phyloP scores from a whole-genome alignment of 495 filamentous ascomycete species.

The Letharia columbiana region DNA sequence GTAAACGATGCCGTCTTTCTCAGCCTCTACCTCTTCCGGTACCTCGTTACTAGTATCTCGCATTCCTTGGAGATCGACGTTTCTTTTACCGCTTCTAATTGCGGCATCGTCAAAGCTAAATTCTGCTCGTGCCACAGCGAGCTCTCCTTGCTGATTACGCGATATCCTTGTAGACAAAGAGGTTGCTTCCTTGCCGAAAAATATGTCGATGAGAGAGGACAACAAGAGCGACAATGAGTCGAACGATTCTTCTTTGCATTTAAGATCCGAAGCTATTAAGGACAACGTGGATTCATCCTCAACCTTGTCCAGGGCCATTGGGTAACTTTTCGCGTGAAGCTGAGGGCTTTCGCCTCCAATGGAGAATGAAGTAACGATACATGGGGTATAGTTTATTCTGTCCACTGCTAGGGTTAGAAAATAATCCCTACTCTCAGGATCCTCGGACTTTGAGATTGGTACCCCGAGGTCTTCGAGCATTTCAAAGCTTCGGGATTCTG shows the following conservation, averaged over 20 bases:
- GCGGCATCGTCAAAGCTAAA: conserved; percentile 78
- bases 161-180: conserved; percentile 44
- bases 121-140: conserved; percentile 43
- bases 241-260: conserved; percentile 38
- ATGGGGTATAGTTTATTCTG: conserved; percentile 53
- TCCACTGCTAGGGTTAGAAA: conserved; percentile 58
- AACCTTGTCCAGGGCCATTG: conserved; percentile 49
- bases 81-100: conserved; percentile 54
- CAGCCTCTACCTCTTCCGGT: conserved; percentile 50
- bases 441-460: conserved; percentile 37
- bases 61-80: conserved; percentile 53
- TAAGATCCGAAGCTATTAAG: conserved; percentile 43
- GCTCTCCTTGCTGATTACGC: conserved; percentile 31
- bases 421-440: conserved; percentile 31
- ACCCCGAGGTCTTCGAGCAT: conserved; percentile 49
- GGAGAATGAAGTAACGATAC: conserved; percentile 54
- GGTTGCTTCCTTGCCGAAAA: conserved; percentile 61
- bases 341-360: conserved; percentile 30
- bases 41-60: conserved; percentile 39
- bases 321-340: conserved; percentile 43
- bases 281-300: conserved; percentile 31
- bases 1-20: conserved; percentile 67
- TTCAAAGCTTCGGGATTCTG: conserved; percentile 47
- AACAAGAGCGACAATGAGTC: conserved; percentile 43
- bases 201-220: conserved; percentile 49